phyloP scores from a whole-genome alignment of 495 filamentous ascomycete genomes.

The Penicillium paradoxum region DNA sequence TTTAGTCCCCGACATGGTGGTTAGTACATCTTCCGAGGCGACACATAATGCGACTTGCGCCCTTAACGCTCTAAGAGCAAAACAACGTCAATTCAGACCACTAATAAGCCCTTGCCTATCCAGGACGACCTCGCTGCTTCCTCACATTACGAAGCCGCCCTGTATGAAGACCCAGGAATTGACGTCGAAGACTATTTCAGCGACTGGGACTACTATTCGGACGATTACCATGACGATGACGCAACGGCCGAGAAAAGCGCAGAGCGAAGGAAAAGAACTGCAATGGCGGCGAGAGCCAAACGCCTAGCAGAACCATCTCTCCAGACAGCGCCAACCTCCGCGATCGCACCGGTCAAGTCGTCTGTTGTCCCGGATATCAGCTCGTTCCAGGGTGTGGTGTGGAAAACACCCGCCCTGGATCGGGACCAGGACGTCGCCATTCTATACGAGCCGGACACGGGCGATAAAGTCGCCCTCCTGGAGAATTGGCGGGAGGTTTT shows the following conservation, averaged over 20 bases:
- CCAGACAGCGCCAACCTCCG: not conserved
- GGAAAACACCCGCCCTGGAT: constrained; percentile 27
- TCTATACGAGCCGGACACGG: constrained; percentile 35
- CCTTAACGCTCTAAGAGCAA: not conserved
- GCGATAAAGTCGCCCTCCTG: constrained; percentile 43
- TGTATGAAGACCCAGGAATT: constrained; percentile 37
- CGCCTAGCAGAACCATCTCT: constrained; percentile 4
- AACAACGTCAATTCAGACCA: not conserved
- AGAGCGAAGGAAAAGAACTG: constrained; percentile 7
- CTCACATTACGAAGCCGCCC: constrained; percentile 38
- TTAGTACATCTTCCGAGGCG: constrained; percentile 20
- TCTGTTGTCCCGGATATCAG: constrained; percentile 16
- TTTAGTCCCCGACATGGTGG: constrained; percentile 36
- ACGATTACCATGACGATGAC: constrained; percentile 49
- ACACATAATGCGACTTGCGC: not conserved
- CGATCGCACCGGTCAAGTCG: constrained; percentile 3
- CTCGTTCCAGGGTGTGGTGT: constrained; percentile 40
- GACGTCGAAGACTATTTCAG: constrained; percentile 42
- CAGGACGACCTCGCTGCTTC: constrained; percentile 48
- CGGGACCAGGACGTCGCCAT: constrained; percentile 24
- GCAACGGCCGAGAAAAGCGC: constrained; percentile 23
- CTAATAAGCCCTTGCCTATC: not conserved
- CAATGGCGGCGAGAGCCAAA: constrained; percentile 9
- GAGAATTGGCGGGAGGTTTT: constrained; percentile 52
- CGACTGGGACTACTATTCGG: constrained; percentile 49